Evolutionary conservation across 352 stramenopile genomes (phyloP), one percentile per base, ranked within the genome.

Genomic region (Phytophthora crassamura): DNA sequence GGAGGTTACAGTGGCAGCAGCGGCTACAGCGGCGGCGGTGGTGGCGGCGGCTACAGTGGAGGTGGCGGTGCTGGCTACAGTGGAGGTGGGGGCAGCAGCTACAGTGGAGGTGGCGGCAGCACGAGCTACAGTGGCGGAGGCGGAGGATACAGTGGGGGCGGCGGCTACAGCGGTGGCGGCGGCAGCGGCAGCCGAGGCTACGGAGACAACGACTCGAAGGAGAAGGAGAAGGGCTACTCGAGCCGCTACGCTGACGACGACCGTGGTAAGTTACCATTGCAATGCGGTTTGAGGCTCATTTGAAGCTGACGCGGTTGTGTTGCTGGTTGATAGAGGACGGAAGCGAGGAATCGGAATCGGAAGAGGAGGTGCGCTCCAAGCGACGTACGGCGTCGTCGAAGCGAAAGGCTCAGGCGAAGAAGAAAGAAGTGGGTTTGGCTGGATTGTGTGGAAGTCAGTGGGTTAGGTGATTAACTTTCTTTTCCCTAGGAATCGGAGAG

Each of bases 231-330:
- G 68, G 65, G 68, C 38, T 92, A 92, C 52, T 92, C 84, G 15
- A 89, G 82, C 35, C 78, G 85, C 46, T 90, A 91, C 45, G 80
- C 80, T 38, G 83, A 93, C 50, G 86, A 93, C 5, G 69, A 75
- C 46, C 52, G 61, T 48, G 66, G 69, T 78, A 57, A 22, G 25
- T 54, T 25, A 18, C 38, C 25, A 28, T n/a, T 35, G 34, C 15
- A 36, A 18, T 7, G 33, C 41, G 14, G 30, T 6, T 20, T 41
- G 48, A 11, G 7, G 30, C 30, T 42, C 5, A 63, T 18, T 25
- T 36, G 15, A 14, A 42, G 22, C 45, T 59, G 51, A 60, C 36
- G 4, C 10, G 46, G 32, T 6, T 4, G 2, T 30, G n/a, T 67
- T 54, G 28, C 64, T n/a, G 43, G 16, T 52, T 36, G 36, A 33